Evolutionary conservation across 2,329 filamentous ascomycete genomes (phyloP).

Genomic region (Claviceps humidiphila): DNA sequence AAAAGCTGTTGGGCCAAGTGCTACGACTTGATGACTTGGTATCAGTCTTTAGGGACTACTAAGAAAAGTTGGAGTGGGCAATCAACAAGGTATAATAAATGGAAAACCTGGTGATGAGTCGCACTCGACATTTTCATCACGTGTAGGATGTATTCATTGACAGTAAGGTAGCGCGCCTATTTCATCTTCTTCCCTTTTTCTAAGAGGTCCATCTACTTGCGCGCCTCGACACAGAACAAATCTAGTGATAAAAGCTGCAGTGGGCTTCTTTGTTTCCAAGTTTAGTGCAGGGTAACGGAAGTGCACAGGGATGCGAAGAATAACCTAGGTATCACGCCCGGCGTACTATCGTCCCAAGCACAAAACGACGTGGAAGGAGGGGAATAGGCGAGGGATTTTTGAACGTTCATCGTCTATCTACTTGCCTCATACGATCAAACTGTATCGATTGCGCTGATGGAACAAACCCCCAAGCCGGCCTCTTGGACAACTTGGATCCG

Average conservation of each 20-base stretch:
- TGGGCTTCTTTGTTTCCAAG: too few species aligned
- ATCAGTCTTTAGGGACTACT: conserved; percentile 65
- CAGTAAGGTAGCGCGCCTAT: not conserved
- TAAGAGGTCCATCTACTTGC: not conserved
- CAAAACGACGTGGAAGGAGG: too few species aligned
- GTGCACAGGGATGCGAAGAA: not conserved
- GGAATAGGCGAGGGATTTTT: too few species aligned
- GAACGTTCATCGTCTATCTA: not conserved
- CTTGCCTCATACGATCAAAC: not conserved
- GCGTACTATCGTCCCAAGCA: too few species aligned
- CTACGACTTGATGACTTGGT: conserved; percentile 74
- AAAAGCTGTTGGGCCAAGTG: conserved; percentile 66
- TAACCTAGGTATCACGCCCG: not conserved
- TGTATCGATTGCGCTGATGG: not conserved
- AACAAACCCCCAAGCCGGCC: not conserved
- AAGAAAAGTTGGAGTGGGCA: not conserved
- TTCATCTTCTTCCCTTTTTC: not conserved
- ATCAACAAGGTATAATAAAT: not conserved
- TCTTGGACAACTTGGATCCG: not conserved
- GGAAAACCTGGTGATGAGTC: not conserved
- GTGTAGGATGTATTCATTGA: not conserved
- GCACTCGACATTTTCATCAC: not conserved
- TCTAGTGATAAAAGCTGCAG: not conserved
- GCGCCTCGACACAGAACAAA: not conserved
- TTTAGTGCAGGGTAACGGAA: not conserved